These are phyloP conservation scores for Kokia cookei DNA, from an alignment of 441 rosid genomes.

Conservation along the genomic window DNA sequence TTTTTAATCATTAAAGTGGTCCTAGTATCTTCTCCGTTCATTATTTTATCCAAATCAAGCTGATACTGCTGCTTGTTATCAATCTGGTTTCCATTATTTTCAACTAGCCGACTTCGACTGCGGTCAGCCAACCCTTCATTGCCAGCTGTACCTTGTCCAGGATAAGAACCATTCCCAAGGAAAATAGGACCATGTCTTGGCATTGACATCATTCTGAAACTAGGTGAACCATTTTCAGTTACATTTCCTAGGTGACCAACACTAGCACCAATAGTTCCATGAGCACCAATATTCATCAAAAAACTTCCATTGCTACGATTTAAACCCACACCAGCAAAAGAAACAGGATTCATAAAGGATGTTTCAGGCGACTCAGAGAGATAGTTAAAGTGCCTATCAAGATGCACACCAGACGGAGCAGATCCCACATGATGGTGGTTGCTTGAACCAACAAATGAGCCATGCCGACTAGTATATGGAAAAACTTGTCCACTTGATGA, in stretches of 20 bases:
- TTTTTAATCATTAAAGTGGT: constrained; percentile 83
- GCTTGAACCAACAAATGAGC: constrained; percentile 47
- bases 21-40: constrained; percentile 63
- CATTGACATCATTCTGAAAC: constrained; percentile 45
- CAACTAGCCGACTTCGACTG: constrained; percentile 35
- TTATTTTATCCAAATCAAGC: constrained; percentile 72
- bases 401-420: constrained; percentile 68
- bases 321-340: constrained; percentile 40
- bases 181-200: constrained; percentile 40
- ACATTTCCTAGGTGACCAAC: constrained; percentile 36
- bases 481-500: constrained; percentile 40
- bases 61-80: constrained; percentile 61
- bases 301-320: constrained; percentile 39
- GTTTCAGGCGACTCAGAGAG: constrained; percentile 56
- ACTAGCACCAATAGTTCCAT: constrained; percentile 31
- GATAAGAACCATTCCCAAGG: constrained; percentile 40
- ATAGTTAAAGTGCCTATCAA: constrained; percentile 45
- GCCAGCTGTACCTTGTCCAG: constrained; percentile 37
- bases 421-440: constrained; percentile 75
- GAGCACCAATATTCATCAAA: constrained; percentile 41
- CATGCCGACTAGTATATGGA: constrained; percentile 39
- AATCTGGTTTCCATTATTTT: constrained; percentile 40
- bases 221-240: constrained; percentile 42
- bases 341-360: constrained; percentile 43
- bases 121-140: constrained; percentile 48